A percentile compares a stretch with the other conserved stretches of the same genome.
phyloP scores from a whole-genome alignment of 139 green algal species.

The Pseudopediastrum boryanum region DNA sequence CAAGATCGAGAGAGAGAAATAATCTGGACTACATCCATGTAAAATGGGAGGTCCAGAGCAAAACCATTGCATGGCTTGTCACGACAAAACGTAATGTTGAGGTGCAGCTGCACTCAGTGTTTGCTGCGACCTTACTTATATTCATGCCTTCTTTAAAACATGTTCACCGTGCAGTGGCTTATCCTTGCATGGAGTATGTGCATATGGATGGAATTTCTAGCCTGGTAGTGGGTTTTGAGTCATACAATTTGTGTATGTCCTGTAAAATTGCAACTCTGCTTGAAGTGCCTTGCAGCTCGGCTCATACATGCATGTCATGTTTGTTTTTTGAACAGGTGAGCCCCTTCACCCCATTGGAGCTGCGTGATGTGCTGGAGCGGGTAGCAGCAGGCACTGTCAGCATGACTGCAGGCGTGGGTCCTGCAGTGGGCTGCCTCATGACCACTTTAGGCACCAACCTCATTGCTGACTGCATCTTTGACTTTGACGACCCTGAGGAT shows the following conservation, averaged over 20 bases:
- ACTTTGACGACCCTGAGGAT: slow-evolving; percentile 70
- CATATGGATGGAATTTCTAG: no score
- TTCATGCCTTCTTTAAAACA: no score
- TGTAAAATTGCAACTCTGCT: neutral
- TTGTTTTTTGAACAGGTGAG: neutral
- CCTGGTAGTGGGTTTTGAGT: no score
- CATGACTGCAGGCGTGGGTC: slow-evolving; percentile 64
- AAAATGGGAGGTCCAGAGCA: no score
- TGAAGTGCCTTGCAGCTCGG: neutral
- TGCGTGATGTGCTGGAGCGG: slow-evolving; percentile 35
- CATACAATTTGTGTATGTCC: neutral
- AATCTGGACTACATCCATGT: no score
- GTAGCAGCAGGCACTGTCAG: slow-evolving; percentile 46
- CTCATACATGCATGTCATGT: neutral
- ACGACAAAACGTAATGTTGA: no score
- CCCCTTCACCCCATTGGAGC: slow-evolving; percentile 3
- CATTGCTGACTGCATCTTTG: slow-evolving; percentile 75
- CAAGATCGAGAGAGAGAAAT: no score
- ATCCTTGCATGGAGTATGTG: no score
- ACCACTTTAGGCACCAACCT: slow-evolving; percentile 76
- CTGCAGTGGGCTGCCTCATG: slow-evolving; percentile 76
- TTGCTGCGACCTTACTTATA: no score
- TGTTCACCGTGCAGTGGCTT: no score
- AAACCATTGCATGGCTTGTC: no score
- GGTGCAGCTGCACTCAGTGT: no score